Evolutionary conservation across 495 filamentous ascomycete species (phyloP), one percentile per base, ranked within the genome.

Genomic region (Penicillium silybi): DNA sequence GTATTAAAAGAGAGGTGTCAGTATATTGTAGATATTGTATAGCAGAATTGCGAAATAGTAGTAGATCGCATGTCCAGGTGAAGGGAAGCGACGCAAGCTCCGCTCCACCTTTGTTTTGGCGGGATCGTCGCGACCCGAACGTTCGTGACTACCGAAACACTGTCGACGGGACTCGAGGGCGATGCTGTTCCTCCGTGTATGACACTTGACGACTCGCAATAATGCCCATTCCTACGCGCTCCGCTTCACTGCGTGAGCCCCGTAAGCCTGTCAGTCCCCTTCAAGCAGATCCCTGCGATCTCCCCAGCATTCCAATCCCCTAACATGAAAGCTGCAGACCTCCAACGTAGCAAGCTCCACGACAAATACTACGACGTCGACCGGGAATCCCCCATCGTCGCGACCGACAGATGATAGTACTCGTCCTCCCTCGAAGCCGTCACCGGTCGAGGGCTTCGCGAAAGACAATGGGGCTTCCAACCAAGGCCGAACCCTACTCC

Each of bases 221-320:
- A 47, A 75, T 76, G 72, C 72, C 69, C 32, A 71, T 73, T 46
- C 72, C 72, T 19, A 76, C 69, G 34, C 71, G 72, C 19, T 68
- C 69, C 18, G 43, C 56, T 25, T 69, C 67, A 25, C 57, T 67
- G 48, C 69, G 69, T 37, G 69, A 74, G 37, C 62, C 68, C 18
- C 66, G 70, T 52, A 65, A 70, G 49, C 64, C 70, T 44, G 71
- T 74, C 22, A 60, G 63, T 65, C 35, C 46, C 34, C 44, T 39
- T 19, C 37, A 48, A 40, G 52, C n/a, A 44, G 44, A 48, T 46
- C 41, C 41, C 48, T 39, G 23, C 48, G 25, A 20, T 26, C 18
- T 25, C 46, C 54, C 46, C 52, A 41, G 50, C 50, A 54, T 58
- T 37, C 50, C 50, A 41, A 20, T 39, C 43, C 41, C 51, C 62